These are phyloP conservation scores for Physcia stellaris DNA, from an alignment of 495 filamentous ascomycete genomes.

Conservation along the genomic window DNA sequence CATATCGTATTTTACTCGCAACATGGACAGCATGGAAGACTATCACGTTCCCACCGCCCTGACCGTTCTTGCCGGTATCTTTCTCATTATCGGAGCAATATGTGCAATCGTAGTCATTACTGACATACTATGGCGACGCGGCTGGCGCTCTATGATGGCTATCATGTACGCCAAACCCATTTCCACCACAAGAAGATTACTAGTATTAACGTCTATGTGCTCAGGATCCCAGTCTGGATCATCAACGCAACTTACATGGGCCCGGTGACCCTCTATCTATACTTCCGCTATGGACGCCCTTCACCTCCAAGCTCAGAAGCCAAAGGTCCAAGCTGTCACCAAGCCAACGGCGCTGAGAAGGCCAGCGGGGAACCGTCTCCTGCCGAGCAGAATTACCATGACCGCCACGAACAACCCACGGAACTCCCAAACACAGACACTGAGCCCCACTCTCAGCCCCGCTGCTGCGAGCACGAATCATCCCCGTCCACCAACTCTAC, in stretches of 20 bases:
- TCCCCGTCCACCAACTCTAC: too few species aligned
- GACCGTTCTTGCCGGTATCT: too few species aligned
- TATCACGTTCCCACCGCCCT: too few species aligned
- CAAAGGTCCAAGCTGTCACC: too few species aligned
- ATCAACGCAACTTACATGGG: constrained; percentile 13
- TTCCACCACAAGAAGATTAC: neutral
- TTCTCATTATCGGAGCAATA: too few species aligned
- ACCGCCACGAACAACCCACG: constrained; percentile 12
- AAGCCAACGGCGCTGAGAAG: neutral
- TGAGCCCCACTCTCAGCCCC: too few species aligned
- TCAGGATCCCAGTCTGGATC: constrained; percentile 12
- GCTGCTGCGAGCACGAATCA: too few species aligned
- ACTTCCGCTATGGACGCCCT: constrained; percentile 12
- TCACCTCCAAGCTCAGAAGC: neutral
- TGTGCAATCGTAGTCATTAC: too few species aligned
- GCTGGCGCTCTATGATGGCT: constrained; percentile 17
- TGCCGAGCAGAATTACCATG: constrained; percentile 6
- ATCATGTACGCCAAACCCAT: constrained; percentile 11
- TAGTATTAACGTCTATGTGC: neutral
- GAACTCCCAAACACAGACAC: too few species aligned
- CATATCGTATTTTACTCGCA: too few species aligned
- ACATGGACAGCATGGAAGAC: too few species aligned
- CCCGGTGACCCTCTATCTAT: constrained; percentile 11
- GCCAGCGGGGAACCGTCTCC: constrained; percentile 1
- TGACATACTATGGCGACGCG: constrained; percentile 8